A percentile compares a stretch with the other conserved stretches of the same genome.
These are phyloP conservation scores for Phallus indusiatus DNA, from an alignment of 768 basidiomycete genomes.

Conservation along the genomic window DNA sequence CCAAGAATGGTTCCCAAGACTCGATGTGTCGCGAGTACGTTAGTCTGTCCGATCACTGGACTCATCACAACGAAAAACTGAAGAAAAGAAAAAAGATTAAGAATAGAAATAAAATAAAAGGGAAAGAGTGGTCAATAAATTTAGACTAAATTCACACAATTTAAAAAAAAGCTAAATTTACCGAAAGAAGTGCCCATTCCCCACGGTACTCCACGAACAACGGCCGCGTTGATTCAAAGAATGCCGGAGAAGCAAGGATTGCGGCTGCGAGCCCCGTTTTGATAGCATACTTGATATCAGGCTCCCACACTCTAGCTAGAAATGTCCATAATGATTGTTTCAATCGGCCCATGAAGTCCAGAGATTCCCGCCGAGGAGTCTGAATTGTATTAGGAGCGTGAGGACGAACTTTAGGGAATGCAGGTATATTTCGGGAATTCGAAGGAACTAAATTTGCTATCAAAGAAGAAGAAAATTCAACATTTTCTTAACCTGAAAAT, in stretches of 20 bases:
- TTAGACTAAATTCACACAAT: constrained; percentile 11
- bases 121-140: neutral
- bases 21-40: constrained; percentile 75
- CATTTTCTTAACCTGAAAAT: neutral
- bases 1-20: constrained; percentile 78
- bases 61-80: constrained; percentile 89
- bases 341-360: constrained; percentile 52
- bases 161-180: constrained; percentile 32
- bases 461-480: neutral
- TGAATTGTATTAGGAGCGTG: constrained; percentile 84
- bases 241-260: constrained; percentile 79
- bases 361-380: constrained; percentile 52
- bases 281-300: constrained; percentile 78
- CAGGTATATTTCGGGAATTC: constrained; percentile 10
- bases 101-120: constrained; percentile 7
- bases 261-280: constrained; percentile 82
- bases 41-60: constrained; percentile 86
- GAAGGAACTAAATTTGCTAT: constrained; percentile 3
- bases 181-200: constrained; percentile 95
- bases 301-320: constrained; percentile 52
- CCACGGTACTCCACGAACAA: constrained; percentile 76
- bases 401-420: constrained; percentile 73
- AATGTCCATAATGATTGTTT: constrained; percentile 68
- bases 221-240: constrained; percentile 68
- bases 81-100: neutral